Evolutionary conservation across 495 filamentous ascomycete species (phyloP).

Genomic region (Tuber indicum): DNA sequence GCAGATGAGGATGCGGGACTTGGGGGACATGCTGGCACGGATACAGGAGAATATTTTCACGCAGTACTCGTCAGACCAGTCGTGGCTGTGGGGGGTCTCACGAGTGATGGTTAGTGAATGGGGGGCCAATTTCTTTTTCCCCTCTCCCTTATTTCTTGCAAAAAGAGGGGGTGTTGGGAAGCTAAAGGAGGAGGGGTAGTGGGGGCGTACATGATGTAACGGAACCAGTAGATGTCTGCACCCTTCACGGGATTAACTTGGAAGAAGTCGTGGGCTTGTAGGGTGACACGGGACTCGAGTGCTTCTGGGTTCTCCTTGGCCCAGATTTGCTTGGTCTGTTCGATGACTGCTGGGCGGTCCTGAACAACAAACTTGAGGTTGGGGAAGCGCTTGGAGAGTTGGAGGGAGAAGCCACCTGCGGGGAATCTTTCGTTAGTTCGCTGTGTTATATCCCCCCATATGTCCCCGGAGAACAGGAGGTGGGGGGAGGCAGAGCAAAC

Average conservation of each 20-base stretch:
- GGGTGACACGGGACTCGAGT: conserved; percentile 40
- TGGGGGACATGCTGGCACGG: conserved; percentile 37
- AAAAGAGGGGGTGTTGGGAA: not conserved
- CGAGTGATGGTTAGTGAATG: conserved; percentile 9
- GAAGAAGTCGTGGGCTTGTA: conserved; percentile 47
- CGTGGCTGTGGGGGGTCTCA: conserved; percentile 20
- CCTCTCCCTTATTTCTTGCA: not conserved
- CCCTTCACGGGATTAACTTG: conserved; percentile 42
- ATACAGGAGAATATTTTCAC: conserved; percentile 43
- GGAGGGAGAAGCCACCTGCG: conserved; percentile 42
- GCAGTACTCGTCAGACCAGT: conserved; percentile 48
- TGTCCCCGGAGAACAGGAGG: not conserved
- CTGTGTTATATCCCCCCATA: not conserved
- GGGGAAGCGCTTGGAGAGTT: conserved; percentile 39
- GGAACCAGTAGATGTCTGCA: conserved; percentile 47
- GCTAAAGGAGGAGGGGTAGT: not conserved
- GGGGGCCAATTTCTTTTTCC: not conserved
- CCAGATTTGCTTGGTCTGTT: conserved; percentile 40
- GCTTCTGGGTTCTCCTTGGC: conserved; percentile 38
- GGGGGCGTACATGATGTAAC: conserved; percentile 41
- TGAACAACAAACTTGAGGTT: conserved; percentile 45
- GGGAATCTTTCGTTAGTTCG: conserved; percentile 5
- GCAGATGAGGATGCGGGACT: conserved; percentile 44
- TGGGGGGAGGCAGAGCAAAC: not conserved
- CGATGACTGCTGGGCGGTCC: conserved; percentile 43